These are phyloP conservation scores for Mytilinidion resinicola DNA, from an alignment of 495 filamentous ascomycete species.

Conservation along the genomic window DNA sequence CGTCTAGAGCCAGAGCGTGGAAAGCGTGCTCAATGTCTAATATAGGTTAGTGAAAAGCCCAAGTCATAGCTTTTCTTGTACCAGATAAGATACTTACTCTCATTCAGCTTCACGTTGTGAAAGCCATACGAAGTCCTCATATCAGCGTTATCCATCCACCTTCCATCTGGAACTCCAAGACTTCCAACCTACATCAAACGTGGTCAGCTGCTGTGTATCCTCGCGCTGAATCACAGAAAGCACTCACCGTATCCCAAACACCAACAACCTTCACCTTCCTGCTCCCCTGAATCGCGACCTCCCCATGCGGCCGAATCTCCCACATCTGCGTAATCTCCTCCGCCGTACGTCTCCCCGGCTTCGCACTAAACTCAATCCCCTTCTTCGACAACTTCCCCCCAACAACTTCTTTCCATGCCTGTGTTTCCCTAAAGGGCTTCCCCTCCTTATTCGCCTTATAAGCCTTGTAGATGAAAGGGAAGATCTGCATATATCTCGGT, in stretches of 20 bases:
- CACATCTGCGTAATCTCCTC: constrained; percentile 6
- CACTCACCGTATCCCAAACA: constrained; percentile 57
- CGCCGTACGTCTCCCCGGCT: neutral
- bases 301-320: constrained; percentile 15
- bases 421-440: constrained; percentile 9
- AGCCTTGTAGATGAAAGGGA: constrained; percentile 29
- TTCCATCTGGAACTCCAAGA: constrained; percentile 32
- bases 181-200: no score
- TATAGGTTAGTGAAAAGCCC: constrained; percentile 14
- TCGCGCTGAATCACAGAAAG: constrained; percentile 1
- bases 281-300: constrained; percentile 9
- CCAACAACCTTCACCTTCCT: constrained; percentile 46
- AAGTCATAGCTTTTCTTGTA: neutral
- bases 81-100: constrained; percentile 4
- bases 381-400: constrained; percentile 11
- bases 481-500: constrained; percentile 31
- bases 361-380: neutral
- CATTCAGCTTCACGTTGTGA: constrained; percentile 22
- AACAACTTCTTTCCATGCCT: constrained; percentile 19
- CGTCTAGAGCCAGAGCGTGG: constrained; percentile 55
- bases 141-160: constrained; percentile 12
- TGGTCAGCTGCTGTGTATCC: no score
- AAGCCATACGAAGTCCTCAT: constrained; percentile 18
- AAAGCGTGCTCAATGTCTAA: constrained; percentile 51
- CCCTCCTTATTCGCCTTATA: constrained; percentile 27